Base-by-base conservation (phyloP, 148 eudicot genomes). In the Vaccinium corymbosum region DNA sequence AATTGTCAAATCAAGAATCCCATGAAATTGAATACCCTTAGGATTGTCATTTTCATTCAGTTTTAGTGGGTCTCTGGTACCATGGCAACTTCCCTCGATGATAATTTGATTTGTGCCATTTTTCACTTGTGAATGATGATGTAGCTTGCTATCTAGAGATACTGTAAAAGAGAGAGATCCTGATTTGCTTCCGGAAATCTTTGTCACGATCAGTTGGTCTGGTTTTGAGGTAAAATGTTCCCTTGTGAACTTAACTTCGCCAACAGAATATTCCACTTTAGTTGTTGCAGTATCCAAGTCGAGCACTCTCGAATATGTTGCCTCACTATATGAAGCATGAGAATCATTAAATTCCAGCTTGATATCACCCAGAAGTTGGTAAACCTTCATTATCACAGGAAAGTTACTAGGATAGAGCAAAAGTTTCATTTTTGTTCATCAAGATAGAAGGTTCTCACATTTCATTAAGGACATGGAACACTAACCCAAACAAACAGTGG, bases 261-360 rank as follows among this genome's bases (percentile, higher is more conserved):
- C 94, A 6, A 85, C 89, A 38, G 93, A 86, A 79, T 94, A 95
- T 61, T 83, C 88, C 62, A 94, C 94, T 55, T 86, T 88, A 7
- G 89, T 90, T 14, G 94, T 93, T 48, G 98, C 97, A 64, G 97
- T 95, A 82, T 95, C 91, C 88, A 95, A 86, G 87, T 95, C 93
- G 81, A 95, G 90, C 85, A 88, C 95, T 85, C 98, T 90, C 27
- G 80, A 83, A 82, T 95, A 95, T 1, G 92, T 87, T 77, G 84
- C 85, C 78, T 87, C 86, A 79, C 76, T 68, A 53, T 90, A 90
- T 38, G 77, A 32, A 15, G 89, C 83, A 84, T 90, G 90, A 81
- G 90, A 86, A 32, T 87, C 85, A 56, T 93, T 91, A 85, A 95
- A 94, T 11, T 92, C 94, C 83, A 95, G 88, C 80, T 85, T 92